Conservation (phyloP, 768 basidiomycete species). For the Phlebiopsis flavidoalba region DNA sequence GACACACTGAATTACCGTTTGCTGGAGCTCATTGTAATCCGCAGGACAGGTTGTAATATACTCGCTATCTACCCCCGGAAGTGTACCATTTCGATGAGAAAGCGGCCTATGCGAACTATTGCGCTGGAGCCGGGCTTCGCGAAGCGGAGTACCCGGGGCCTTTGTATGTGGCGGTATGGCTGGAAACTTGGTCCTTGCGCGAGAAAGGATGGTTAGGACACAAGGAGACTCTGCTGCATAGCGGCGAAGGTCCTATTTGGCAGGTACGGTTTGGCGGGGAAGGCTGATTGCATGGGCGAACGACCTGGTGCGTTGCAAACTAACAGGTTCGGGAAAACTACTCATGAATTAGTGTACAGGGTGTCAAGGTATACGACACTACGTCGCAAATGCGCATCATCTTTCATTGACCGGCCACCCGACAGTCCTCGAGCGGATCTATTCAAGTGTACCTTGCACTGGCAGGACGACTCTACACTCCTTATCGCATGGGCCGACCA, state of each 20-base stretch:
- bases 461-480: constrained; percentile 90
- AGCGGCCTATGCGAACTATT: constrained; percentile 86
- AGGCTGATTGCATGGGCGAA: constrained; percentile 95
- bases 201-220: constrained; percentile 98
- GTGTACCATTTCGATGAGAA: constrained; percentile 85
- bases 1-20: not conserved
- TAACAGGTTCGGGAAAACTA: not conserved
- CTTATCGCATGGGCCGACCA: constrained; percentile 92
- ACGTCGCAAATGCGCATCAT: constrained; percentile 71
- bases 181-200: constrained; percentile 75
- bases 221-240: constrained; percentile 79
- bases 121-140: constrained; percentile 90
- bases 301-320: constrained; percentile 56
- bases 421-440: constrained; percentile 90
- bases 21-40: not conserved
- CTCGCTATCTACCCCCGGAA: constrained; percentile 72
- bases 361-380: constrained; percentile 91
- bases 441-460: constrained; percentile 87
- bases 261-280: constrained; percentile 80
- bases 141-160: constrained; percentile 65
- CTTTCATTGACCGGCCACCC: constrained; percentile 75
- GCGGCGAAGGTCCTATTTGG: constrained; percentile 94
- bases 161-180: constrained; percentile 93
- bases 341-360: constrained; percentile 37
- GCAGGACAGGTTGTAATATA: constrained; percentile 89